Evolutionary conservation across 225 moss, liverwort and hornwort species (phyloP), one percentile per base, ranked within the genome.

Genomic region (Bryoerythrophyllum caledonicum): DNA sequence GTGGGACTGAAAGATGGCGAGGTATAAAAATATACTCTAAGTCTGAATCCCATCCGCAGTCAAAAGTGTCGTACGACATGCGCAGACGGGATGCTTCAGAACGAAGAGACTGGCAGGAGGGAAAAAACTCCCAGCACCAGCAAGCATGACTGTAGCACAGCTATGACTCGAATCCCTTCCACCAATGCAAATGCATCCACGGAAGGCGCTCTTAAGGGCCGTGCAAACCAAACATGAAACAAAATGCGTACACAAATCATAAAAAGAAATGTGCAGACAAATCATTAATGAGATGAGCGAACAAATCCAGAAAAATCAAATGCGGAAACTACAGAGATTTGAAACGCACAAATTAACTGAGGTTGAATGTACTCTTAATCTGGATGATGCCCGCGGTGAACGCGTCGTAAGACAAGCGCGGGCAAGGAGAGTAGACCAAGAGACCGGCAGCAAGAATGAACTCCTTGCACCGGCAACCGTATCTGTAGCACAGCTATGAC

Each of bases 111-210:
- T 26, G 81, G 59, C 57, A 25, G 28, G 46, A 62, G 37, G 57
- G 17, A 49, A 6, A 74, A 13, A 57, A 74, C 65, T 62, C 70
- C 79, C 44, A n/a, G n/a, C 4, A 13, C 58, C 81, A 58, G 67
- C 3, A 3, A 10, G 0, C 30, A 61, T 74, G 10, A 5, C 60
- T 84, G 1, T 83, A 26, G 82, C 87, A 82, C 84, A 82, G 84
- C 84, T 82, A 85, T 87, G 87, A 87, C 87, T 85, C 87, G 84
- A 85, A 87, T 85, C 84, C 87, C 87, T 82, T 87, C 84, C 80
- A 85, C 56, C 80, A 77, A 64, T 85, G 75, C 76, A 65, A 4
- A 65, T 38, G 77, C 82, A 85, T 55, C 65, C 82, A 67, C 67
- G 84, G 84, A 87, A 87, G 84, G 84, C 84, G 87, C 87, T 87